A percentile compares a stretch with the other conserved stretches of the same genome.
phyloP scores from a whole-genome alignment of 2,329 filamentous ascomycete species.

The Botrytis hyacinthi region DNA sequence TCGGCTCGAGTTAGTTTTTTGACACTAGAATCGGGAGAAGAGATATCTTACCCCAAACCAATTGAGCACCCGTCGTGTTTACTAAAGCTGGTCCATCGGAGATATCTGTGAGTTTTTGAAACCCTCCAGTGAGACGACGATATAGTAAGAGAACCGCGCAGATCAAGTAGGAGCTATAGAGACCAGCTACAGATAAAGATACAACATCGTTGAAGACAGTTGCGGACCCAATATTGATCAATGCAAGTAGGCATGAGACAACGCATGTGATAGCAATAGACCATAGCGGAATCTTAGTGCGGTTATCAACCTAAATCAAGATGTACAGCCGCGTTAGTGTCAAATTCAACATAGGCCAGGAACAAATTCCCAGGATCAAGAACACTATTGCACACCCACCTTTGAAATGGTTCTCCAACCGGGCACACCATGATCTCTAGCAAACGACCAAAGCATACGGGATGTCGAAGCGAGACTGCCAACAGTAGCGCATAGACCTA shows the following conservation, averaged over 20 bases:
- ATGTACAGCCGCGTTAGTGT: background rate
- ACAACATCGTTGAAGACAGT: slow-evolving; percentile 52
- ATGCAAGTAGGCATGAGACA: slow-evolving; percentile 18
- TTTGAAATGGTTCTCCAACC: slow-evolving; percentile 41
- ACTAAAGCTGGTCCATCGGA: slow-evolving; percentile 6
- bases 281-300: slow-evolving; percentile 10
- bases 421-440: slow-evolving; percentile 46
- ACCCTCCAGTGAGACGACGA: slow-evolving; percentile 13
- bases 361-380: background rate
- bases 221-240: slow-evolving; percentile 49
- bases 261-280: slow-evolving; percentile 9
- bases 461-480: slow-evolving; percentile 39
- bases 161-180: slow-evolving; percentile 22
- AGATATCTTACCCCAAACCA: slow-evolving; percentile 14
- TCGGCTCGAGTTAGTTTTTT: background rate
- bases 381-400: slow-evolving; percentile 20
- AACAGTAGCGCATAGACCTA: slow-evolving; percentile 42
- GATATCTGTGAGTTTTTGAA: background rate
- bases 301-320: slow-evolving; percentile 12
- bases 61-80: slow-evolving; percentile 13
- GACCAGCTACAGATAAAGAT: slow-evolving; percentile 39
- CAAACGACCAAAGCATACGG: slow-evolving; percentile 46
- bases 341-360: accelerated
- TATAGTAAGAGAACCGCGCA: slow-evolving; percentile 19
- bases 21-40: background rate